These are phyloP conservation scores for Waltergamsia citrina DNA, from an alignment of 2,329 filamentous ascomycete species.

Conservation along the genomic window DNA sequence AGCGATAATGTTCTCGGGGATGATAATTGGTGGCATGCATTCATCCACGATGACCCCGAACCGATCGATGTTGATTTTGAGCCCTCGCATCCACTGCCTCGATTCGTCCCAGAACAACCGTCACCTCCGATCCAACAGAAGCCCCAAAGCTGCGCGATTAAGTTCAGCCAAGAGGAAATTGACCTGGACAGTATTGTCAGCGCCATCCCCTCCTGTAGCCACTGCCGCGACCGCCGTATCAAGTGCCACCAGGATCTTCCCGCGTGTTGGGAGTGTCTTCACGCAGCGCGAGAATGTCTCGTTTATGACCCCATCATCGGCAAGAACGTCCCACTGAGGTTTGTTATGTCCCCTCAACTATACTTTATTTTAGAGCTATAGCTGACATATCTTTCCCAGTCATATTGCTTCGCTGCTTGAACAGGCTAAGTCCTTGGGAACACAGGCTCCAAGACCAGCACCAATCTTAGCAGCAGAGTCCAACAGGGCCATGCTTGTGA, in stretches of 20 bases:
- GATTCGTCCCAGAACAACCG: no score
- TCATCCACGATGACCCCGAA: slow-evolving; percentile 7
- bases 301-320: neutral
- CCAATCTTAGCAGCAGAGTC: no score
- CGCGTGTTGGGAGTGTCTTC: slow-evolving; percentile 3
- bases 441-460: no score
- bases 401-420: neutral
- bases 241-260: slow-evolving; percentile 8
- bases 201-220: slow-evolving; percentile 7
- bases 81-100: no score
- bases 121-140: no score
- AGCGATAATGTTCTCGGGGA: slow-evolving; percentile 4
- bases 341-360: neutral
- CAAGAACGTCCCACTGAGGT: slow-evolving; percentile 1
- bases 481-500: no score
- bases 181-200: slow-evolving; percentile 2
- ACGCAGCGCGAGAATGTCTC: neutral
- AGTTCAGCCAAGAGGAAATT: neutral
- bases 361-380: neutral
- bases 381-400: neutral
- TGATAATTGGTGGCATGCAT: slow-evolving; percentile 8
- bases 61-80: no score
- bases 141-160: neutral
- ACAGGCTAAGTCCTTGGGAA: neutral
- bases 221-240: slow-evolving; percentile 7